These are phyloP conservation scores for Pseudonitzschia multistriata DNA, from an alignment of 108 stramenopile species.

Conservation along the genomic window DNA sequence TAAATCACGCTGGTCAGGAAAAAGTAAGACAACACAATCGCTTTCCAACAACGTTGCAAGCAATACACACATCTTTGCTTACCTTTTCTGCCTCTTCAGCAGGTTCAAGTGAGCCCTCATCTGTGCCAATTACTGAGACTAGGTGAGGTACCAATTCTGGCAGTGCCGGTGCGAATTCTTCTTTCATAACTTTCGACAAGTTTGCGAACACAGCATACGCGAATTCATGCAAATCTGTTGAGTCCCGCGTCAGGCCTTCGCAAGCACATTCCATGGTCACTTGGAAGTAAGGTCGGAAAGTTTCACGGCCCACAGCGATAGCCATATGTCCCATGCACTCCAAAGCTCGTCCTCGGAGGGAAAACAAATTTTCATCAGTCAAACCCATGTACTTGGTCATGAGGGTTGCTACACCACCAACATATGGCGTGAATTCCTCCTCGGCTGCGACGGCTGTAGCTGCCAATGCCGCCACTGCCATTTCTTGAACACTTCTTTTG, in stretches of 20 bases:
- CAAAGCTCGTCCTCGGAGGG: constrained; percentile 91
- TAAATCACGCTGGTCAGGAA: constrained; percentile 51
- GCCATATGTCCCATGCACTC: constrained; percentile 99
- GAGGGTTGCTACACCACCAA: constrained; percentile 77
- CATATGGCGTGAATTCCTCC: constrained; percentile 94
- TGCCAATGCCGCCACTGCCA: constrained; percentile 95
- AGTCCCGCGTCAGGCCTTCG: constrained; percentile 82
- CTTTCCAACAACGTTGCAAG: not conserved
- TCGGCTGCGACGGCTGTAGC: constrained; percentile 97
- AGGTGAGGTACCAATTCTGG: constrained; percentile 91
- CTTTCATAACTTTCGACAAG: constrained; percentile 93
- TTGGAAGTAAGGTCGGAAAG: constrained; percentile 93
- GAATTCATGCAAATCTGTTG: constrained; percentile 93
- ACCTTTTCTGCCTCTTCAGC: constrained; percentile 63
- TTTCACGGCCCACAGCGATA: constrained; percentile 91
- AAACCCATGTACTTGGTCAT: constrained; percentile 84
- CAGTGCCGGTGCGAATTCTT: constrained; percentile 91
- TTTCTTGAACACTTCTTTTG: constrained; percentile 94
- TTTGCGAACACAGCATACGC: constrained; percentile 96
- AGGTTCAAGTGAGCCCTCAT: constrained; percentile 79
- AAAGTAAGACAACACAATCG: constrained; percentile 3
- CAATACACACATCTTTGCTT: constrained; percentile 13
- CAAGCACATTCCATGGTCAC: constrained; percentile 88
- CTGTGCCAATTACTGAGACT: constrained; percentile 72
- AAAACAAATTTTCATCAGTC: constrained; percentile 74